Percentiles rank a stretch among this genome's conserved stretches.
Conservation (phyloP, 495 filamentous ascomycete species). For the Staphylotrichum longicolle region DNA sequence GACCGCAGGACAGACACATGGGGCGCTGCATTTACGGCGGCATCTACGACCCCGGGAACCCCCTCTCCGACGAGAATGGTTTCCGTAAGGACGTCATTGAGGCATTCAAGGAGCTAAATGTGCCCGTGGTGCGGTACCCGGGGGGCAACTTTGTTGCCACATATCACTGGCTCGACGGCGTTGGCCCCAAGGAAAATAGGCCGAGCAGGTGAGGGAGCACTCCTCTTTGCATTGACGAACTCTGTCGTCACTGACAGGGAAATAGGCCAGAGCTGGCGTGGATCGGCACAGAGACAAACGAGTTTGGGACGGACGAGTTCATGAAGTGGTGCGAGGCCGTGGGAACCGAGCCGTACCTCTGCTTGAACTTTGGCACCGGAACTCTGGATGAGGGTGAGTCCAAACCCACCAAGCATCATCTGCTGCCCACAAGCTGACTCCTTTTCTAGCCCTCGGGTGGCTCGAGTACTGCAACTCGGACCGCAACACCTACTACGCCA, state of each 20-base stretch:
- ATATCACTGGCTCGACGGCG: conserved; percentile 78
- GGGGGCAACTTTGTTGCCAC: conserved; percentile 80
- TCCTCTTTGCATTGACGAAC: background rate
- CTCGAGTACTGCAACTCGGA: conserved; percentile 78
- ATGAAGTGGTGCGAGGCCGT: conserved; percentile 72
- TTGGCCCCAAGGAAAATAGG: conserved; percentile 66
- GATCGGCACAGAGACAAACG: conserved; percentile 69
- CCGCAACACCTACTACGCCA: conserved; percentile 73
- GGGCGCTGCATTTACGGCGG: conserved; percentile 83
- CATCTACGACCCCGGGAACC: conserved; percentile 71
- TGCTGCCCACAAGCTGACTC: background rate
- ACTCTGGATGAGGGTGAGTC: conserved; percentile 60
- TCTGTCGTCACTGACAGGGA: background rate
- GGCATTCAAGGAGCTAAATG: conserved; percentile 64
- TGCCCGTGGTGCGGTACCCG: conserved; percentile 74
- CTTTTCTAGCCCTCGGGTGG: conserved; percentile 59
- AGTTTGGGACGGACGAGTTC: conserved; percentile 82
- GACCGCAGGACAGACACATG: conserved; percentile 59
- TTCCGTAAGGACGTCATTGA: conserved; percentile 73
- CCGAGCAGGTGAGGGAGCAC: conserved; percentile 44
- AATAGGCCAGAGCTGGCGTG: conserved; percentile 65
- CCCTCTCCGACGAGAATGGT: conserved; percentile 68
- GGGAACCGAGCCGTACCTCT: conserved; percentile 67
- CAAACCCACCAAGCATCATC: background rate
- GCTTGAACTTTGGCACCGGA: conserved; percentile 71